Evolutionary conservation across 208 protist genomes (phyloP).

Genomic region (Trichomonas tenax): DNA sequence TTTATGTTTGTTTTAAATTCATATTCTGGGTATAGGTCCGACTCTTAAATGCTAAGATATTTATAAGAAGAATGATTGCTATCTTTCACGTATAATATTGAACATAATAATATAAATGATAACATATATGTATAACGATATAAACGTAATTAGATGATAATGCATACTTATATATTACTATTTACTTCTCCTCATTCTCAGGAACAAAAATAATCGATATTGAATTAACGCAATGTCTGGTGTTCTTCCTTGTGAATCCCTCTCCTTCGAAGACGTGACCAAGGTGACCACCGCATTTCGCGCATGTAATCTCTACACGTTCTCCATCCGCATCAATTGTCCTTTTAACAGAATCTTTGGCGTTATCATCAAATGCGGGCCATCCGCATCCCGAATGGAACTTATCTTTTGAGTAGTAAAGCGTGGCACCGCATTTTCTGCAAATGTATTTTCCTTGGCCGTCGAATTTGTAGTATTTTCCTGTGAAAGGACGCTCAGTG

Average conservation of each 20-base stretch:
- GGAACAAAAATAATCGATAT: slow-evolving; percentile 17
- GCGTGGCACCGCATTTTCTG: neutral
- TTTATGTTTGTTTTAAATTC: no score
- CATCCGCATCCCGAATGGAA: slow-evolving; percentile 3
- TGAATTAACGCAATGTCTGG: slow-evolving; percentile 3
- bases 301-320: neutral
- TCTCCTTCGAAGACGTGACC: slow-evolving; percentile 11
- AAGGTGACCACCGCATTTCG: slow-evolving; percentile 6
- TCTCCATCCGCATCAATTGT: neutral
- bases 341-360: neutral
- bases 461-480: neutral
- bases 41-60: no score
- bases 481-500: slow-evolving; percentile 1
- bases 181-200: neutral
- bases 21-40: no score
- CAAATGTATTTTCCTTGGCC: neutral
- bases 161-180: neutral
- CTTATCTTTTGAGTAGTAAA: neutral
- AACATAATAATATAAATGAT: neutral
- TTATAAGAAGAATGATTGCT: no score
- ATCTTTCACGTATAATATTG: neutral
- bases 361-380: slow-evolving; percentile 15
- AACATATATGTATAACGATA: neutral
- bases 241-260: neutral
- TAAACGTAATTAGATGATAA: neutral